Evolutionary conservation across 176 grass and related monocot species (phyloP).

Genomic region (Triticum timopheevii): DNA sequence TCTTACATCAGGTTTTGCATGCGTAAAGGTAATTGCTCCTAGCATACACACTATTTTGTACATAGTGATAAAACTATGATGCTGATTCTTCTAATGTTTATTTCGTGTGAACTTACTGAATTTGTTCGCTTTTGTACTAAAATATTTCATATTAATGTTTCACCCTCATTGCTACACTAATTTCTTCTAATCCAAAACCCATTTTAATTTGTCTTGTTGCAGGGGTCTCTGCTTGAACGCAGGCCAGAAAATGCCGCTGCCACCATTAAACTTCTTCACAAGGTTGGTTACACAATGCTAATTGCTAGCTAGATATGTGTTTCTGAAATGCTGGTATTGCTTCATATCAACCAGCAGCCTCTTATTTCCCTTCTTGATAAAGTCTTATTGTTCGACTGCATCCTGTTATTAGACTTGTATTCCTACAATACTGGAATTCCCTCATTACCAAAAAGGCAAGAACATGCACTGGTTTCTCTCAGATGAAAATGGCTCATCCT

Average conservation of each 20-base stretch:
- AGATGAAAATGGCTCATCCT: not conserved
- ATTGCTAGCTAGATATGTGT: slow-evolving; percentile 7
- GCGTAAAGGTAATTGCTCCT: slow-evolving; percentile 71
- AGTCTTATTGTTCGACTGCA: not conserved
- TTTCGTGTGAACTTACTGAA: not conserved
- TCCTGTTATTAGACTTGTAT: slow-evolving; percentile 1
- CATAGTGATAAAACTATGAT: not conserved
- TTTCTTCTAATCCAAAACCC: slow-evolving; percentile 10
- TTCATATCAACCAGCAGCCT: not conserved
- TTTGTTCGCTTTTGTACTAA: not conserved
- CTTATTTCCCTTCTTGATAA: not conserved
- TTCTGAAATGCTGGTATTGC: slow-evolving; percentile 21
- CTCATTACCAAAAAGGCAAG: not conserved
- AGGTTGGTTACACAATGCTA: slow-evolving; percentile 50
- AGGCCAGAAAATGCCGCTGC: slow-evolving; percentile 77
- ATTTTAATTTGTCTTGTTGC: slow-evolving; percentile 26
- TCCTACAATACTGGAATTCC: not conserved
- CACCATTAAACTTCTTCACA: slow-evolving; percentile 65
- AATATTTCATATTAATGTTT: not conserved
- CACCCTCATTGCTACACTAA: not conserved
- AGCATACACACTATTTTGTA: not conserved
- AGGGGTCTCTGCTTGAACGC: slow-evolving; percentile 85
- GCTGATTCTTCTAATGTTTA: not conserved
- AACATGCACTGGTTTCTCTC: not conserved
- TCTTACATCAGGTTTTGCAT: slow-evolving; percentile 75